Evolutionary conservation across 345 rosid genomes (phyloP), one percentile per base, ranked within the genome.

Genomic region (Gossypium herbaceum): DNA sequence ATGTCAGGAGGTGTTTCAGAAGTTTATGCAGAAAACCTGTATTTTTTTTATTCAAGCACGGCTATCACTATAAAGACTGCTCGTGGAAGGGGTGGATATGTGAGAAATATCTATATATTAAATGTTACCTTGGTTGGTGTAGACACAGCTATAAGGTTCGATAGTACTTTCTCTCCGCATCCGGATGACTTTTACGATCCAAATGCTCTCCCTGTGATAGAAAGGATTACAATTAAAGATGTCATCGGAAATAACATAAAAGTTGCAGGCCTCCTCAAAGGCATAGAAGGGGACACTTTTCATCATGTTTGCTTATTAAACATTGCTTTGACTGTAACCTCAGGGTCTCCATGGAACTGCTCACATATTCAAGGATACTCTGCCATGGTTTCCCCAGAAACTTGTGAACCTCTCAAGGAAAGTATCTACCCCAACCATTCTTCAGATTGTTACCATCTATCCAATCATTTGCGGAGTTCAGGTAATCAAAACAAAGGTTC

Each of bases 1-100:
- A 95, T 93, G 99, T 95, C 99, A 27, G 99, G 99, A 50, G 99
- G 98, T 39, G 92, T 95, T 29, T 93, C 97, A 0, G 94, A 90
- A 69, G 88, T 95, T 72, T 84, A 82, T 27, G 96, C 90, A 27
- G 83, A 88, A 82, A 84, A 90, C 76, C 78, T 95, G 39, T 74
- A 63, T 43, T 78, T 95, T 59, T 90, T 80, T 81, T 79, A 89
- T 76, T 84, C 99, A 13, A 86, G 69, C 20, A 85, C 86, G 0
- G 99, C 88, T 55, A 87, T 95, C 25, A 84, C 89, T 76, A 85
- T 95, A 80, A 95, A 95, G 84, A 93, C 98, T 22, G 84, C 99
- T 69, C 90, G 94, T 0, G 99, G 98, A 72, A 85, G 99, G 76
- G 98, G 99, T 2, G 99, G 98, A 52, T 93, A 93, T 74, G 93